These are phyloP conservation scores for Nicotiana tomentosiformis DNA, from an alignment of 257 asterid genomes.

Conservation along the genomic window DNA sequence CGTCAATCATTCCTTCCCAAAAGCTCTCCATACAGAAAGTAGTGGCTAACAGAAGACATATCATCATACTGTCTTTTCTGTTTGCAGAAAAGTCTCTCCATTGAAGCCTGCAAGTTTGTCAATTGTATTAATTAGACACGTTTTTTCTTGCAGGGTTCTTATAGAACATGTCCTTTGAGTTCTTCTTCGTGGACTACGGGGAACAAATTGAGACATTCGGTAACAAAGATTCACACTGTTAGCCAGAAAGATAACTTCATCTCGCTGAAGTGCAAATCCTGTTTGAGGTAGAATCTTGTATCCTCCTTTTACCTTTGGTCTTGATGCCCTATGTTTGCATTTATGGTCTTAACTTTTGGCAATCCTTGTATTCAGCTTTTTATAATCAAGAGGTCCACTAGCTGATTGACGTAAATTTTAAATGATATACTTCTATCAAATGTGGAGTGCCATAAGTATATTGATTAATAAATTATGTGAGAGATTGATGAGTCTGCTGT, in stretches of 20 bases:
- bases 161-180: conserved; percentile 9
- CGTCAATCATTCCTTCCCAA: neutral
- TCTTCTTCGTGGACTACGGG: conserved; percentile 20
- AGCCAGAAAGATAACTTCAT: conserved; percentile 6
- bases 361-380: neutral
- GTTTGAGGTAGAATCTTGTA: conserved; percentile 14
- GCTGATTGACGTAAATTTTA: neutral
- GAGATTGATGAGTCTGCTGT: neutral
- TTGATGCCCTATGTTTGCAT: neutral
- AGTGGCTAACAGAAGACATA: neutral
- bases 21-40: neutral
- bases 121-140: neutral
- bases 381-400: neutral
- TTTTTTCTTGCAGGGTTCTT: conserved; percentile 21
- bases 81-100: neutral
- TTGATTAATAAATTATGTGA: neutral
- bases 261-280: conserved; percentile 24
- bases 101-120: neutral
- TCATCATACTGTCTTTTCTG: too few relatives aligned
- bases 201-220: conserved; percentile 14
- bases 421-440: neutral
- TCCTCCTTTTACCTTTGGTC: neutral
- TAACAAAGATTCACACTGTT: neutral
- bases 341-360: neutral
- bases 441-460: neutral